Base-by-base conservation (phyloP, 352 stramenopile species). In the Aphanomyces cochlioides region DNA sequence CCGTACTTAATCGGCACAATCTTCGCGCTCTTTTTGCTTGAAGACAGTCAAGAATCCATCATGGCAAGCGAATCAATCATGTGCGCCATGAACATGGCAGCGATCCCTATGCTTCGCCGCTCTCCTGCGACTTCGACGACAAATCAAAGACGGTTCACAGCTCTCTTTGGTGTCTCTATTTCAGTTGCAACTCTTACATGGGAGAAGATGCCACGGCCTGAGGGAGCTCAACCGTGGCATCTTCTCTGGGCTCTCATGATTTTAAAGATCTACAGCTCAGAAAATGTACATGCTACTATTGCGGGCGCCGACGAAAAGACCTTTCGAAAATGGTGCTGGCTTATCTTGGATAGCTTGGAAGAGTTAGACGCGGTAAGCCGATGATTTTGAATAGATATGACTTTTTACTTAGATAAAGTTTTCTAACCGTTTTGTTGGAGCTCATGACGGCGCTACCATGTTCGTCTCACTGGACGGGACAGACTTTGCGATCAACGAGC, bases 401-500 rank as follows among this genome's bases (percentile, higher is more conserved):
- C n/a, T 2, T 53, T 15, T 53, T 19, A 1, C 2, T 15, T 53
- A 53, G 45, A 19, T 53, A n/a, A 19, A n/a, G 45, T 53, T 53
- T 19, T n/a, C 13, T 2, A 53, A 53, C n/a, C 45, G 45, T 15
- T 53, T 53, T 53, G 45, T n/a, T 53, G 45, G n/a, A 2, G 45
- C 45, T n/a, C 45, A 15, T 1, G n/a, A n/a, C 13, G 45, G 45
- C 13, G n/a, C 45, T n/a, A 53, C 13, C 45, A 15, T 53, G 13
- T 53, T 53, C 45, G 45, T 53, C 13, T 53, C 45, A 53, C 45
- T 53, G n/a, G 45, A 53, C n/a, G 45, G 45, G n/a, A 53, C 45
- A 15, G 45, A 53, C 45, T 53, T 15, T 53, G 13, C 45, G n/a
- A 19, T 53, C n/a, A 15, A 53, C 13, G 45, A 53, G n/a, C 45